A percentile compares a stretch with the other conserved stretches of the same genome.
Conservation (phyloP, 2,329 filamentous ascomycete genomes). For the Lecanosticta acicola region DNA sequence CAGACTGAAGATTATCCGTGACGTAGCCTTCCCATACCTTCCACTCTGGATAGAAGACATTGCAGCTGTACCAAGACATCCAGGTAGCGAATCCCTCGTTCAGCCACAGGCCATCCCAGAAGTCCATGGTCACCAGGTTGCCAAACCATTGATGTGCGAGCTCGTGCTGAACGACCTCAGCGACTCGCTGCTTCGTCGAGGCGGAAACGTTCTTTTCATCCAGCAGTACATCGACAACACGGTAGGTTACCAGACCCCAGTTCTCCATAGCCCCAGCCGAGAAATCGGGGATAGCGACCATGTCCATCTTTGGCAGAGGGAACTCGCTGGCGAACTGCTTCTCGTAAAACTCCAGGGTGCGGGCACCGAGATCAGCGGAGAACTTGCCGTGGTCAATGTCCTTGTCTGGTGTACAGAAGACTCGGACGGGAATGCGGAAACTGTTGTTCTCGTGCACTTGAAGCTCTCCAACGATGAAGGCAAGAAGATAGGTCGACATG, state of each 20-base stretch:
- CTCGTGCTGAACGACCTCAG: slow-evolving; percentile 94
- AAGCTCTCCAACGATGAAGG: slow-evolving; percentile 89
- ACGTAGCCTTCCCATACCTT: slow-evolving; percentile 97
- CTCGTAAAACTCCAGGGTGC: slow-evolving; percentile 89
- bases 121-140: slow-evolving; percentile 96
- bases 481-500: slow-evolving; percentile 95
- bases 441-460: slow-evolving; percentile 88
- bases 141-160: slow-evolving; percentile 98
- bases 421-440: slow-evolving; percentile 85
- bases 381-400: slow-evolving; percentile 88
- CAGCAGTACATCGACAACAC: slow-evolving; percentile 81
- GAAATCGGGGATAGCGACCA: slow-evolving; percentile 94
- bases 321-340: slow-evolving; percentile 86
- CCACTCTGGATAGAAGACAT: slow-evolving; percentile 95
- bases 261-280: slow-evolving; percentile 97
- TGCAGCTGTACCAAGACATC: slow-evolving; percentile 93
- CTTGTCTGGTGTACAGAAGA: slow-evolving; percentile 87
- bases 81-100: slow-evolving; percentile 90
- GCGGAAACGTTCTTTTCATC: slow-evolving; percentile 90
- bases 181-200: slow-evolving; percentile 83
- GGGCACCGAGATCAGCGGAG: slow-evolving; percentile 81
- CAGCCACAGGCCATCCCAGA: slow-evolving; percentile 95
- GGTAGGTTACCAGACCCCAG: slow-evolving; percentile 93
- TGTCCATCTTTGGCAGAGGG: slow-evolving; percentile 89
- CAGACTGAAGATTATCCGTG: slow-evolving; percentile 83